phyloP scores from a whole-genome alignment of 2,329 filamentous ascomycete species.

The Xylaria hypoxylon region DNA sequence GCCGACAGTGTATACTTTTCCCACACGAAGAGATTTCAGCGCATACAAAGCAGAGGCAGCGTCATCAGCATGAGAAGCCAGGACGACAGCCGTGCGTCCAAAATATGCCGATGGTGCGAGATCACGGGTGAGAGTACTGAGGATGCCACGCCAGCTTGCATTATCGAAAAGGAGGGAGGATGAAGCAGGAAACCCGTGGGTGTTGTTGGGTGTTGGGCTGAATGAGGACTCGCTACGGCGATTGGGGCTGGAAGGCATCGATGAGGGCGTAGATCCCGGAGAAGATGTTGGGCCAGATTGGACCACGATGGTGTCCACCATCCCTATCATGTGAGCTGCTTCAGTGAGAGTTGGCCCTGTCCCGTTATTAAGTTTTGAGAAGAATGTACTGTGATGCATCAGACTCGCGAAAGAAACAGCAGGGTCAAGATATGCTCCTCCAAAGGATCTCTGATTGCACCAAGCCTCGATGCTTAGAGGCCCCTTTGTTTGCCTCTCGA shows the following conservation, averaged over 20 bases:
- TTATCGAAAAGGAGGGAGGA: constrained; percentile 80
- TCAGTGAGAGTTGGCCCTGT: constrained; percentile 73
- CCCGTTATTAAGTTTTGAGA: constrained; percentile 62
- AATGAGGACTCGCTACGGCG: constrained; percentile 50
- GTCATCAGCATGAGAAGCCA: constrained; percentile 79
- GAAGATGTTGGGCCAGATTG: constrained; percentile 60
- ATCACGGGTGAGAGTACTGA: constrained; percentile 82
- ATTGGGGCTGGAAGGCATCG: constrained; percentile 61
- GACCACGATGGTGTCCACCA: constrained; percentile 84
- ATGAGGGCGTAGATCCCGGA: constrained; percentile 59
- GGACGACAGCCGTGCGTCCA: constrained; percentile 78
- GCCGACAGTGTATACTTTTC: constrained; percentile 85
- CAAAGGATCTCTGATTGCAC: constrained; percentile 79
- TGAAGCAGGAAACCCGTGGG: constrained; percentile 58
- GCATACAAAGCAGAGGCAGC: constrained; percentile 84
- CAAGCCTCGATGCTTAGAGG: constrained; percentile 76
- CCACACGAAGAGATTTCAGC: constrained; percentile 78
- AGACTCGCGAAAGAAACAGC: constrained; percentile 72
- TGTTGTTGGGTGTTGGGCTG: constrained; percentile 20
- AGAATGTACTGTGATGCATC: constrained; percentile 66
- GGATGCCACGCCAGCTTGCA: constrained; percentile 85
- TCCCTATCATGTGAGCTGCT: constrained; percentile 80
- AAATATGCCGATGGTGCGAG: constrained; percentile 85
- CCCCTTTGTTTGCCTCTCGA: constrained; percentile 75
- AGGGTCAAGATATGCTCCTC: constrained; percentile 84